Conservation (phyloP, 1,284 basidiomycete genomes). For the Puccinia novopanici region DNA sequence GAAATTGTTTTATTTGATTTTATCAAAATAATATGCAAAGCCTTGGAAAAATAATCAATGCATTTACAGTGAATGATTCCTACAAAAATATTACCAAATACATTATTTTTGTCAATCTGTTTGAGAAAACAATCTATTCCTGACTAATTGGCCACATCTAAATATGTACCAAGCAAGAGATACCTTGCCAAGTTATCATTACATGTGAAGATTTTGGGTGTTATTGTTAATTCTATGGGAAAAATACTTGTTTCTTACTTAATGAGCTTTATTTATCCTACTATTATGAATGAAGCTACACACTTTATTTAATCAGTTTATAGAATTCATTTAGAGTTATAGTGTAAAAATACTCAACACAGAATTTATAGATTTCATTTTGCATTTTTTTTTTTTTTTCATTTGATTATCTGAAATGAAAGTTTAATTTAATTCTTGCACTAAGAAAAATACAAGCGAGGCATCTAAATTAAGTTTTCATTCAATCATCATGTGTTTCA, state of each 20-base stretch:
- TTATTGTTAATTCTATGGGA: constrained; percentile 9
- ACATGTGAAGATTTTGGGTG: constrained; percentile 9
- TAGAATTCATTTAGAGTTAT: too few relatives aligned
- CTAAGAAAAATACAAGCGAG: too few relatives aligned
- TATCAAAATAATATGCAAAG: neutral
- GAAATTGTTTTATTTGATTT: constrained; percentile 1
- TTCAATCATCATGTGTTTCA: too few relatives aligned
- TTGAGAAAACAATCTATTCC: neutral
- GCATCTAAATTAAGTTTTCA: too few relatives aligned
- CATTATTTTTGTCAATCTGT: constrained; percentile 2
- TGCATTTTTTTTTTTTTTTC: too few relatives aligned
- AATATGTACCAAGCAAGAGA: constrained; percentile 8
- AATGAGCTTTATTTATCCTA: neutral
- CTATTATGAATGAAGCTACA: neutral
- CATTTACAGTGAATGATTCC: constrained; percentile 15
- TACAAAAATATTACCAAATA: neutral
- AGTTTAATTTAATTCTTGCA: too few relatives aligned
- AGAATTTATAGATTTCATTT: too few relatives aligned
- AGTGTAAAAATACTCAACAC: too few relatives aligned
- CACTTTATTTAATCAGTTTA: too few relatives aligned
- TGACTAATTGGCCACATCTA: constrained; percentile 1
- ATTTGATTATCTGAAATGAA: too few relatives aligned
- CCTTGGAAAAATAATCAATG: neutral
- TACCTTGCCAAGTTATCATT: neutral
- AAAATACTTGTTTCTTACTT: constrained; percentile 2